Percentiles rank a stretch among this genome's conserved stretches.
These are phyloP conservation scores for Diplodia intermedia DNA, from an alignment of 2,329 filamentous ascomycete species.

Conservation along the genomic window DNA sequence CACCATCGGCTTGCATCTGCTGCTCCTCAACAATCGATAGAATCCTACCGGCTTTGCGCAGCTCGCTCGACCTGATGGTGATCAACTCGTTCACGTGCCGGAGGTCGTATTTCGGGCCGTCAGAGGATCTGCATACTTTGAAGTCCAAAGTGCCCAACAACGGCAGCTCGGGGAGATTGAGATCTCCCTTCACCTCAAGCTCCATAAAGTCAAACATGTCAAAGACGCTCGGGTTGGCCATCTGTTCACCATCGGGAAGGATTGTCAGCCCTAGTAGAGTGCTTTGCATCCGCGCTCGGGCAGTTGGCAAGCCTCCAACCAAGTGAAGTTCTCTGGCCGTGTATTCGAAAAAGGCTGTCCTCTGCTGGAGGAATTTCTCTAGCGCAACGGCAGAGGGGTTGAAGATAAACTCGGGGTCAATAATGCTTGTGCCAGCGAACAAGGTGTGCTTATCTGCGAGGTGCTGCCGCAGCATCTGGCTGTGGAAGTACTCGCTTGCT, in stretches of 20 bases:
- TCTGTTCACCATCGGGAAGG: constrained; percentile 68
- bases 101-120: constrained; percentile 68
- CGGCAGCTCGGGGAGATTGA: constrained; percentile 61
- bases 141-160: constrained; percentile 73
- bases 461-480: constrained; percentile 73
- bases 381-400: constrained; percentile 72
- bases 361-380: constrained; percentile 77
- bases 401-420: constrained; percentile 70
- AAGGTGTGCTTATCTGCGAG: constrained; percentile 71
- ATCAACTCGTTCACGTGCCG: constrained; percentile 77
- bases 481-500: constrained; percentile 78
- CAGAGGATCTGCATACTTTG: constrained; percentile 58
- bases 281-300: constrained; percentile 57
- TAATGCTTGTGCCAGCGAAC: constrained; percentile 75
- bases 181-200: constrained; percentile 58
- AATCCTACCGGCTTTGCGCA: constrained; percentile 52
- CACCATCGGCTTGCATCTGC: constrained; percentile 62
- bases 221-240: constrained; percentile 78
- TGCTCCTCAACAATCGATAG: constrained; percentile 43
- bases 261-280: constrained; percentile 79
- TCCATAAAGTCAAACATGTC: constrained; percentile 93
- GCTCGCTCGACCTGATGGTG: constrained; percentile 70
- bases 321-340: constrained; percentile 83
- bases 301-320: constrained; percentile 69
- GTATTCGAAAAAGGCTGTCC: constrained; percentile 83